These are phyloP conservation scores for Physcomitrium patens DNA, from an alignment of 225 moss, liverwort and hornwort genomes.

Conservation along the genomic window DNA sequence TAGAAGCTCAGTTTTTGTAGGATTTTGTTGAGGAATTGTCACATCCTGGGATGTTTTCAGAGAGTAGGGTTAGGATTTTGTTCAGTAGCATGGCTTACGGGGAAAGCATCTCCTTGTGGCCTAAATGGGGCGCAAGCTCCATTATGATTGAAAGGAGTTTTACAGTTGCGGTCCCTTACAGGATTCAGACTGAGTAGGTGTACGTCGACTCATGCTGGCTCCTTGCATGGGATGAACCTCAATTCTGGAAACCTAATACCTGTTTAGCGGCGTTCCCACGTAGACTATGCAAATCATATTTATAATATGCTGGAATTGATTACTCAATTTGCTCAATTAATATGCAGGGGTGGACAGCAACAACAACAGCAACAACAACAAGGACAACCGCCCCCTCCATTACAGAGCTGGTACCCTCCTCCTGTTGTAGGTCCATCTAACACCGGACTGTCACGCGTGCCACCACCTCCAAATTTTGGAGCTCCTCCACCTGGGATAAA, in stretches of 20 bases:
- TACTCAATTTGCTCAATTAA: not conserved
- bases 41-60: conserved; percentile 4
- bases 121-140: not conserved
- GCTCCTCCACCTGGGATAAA: conserved; percentile 44
- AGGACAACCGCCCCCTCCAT: conserved; percentile 57
- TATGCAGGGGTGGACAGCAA: conserved; percentile 67
- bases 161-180: not conserved
- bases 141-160: not conserved
- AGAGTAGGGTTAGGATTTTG: conserved; percentile 10
- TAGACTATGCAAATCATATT: not conserved
- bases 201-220: not conserved
- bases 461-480: conserved; percentile 49
- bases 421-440: conserved; percentile 49
- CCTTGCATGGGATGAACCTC: not conserved
- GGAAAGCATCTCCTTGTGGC: not conserved
- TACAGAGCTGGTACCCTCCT: conserved; percentile 70
- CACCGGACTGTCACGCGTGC: conserved; percentile 52
- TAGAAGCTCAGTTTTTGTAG: too few relatives aligned
- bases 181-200: not conserved
- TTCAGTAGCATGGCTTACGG: not conserved
- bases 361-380: conserved; percentile 41
- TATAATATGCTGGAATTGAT: conserved; percentile 11
- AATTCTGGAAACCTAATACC: not conserved
- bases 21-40: conserved; percentile 7
- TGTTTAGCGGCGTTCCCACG: not conserved